Percentiles rank a stretch among this genome's conserved stretches.
These are phyloP conservation scores for Euphorbia lathyris DNA, from an alignment of 345 rosid genomes.

Conservation along the genomic window DNA sequence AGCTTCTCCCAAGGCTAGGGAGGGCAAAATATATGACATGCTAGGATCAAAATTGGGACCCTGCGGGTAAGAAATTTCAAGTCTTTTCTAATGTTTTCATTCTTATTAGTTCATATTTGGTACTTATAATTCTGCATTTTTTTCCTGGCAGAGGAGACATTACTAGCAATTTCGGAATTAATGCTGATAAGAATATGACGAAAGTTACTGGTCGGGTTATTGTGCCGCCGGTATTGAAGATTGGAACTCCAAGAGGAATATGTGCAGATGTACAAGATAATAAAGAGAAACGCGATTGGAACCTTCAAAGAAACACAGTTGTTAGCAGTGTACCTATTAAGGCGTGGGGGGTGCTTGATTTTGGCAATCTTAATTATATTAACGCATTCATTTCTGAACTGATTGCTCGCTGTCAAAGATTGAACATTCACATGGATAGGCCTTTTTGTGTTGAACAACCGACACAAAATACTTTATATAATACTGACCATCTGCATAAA, in stretches of 20 bases:
- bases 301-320: constrained; percentile 48
- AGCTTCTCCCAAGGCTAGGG: too few species aligned
- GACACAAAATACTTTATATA: constrained; percentile 36
- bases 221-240: constrained; percentile 62
- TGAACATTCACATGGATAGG: constrained; percentile 52
- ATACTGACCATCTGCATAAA: constrained; percentile 30
- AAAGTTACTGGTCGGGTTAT: constrained; percentile 64
- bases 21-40: constrained; percentile 41
- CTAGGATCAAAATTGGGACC: constrained; percentile 51
- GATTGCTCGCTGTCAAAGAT: constrained; percentile 35
- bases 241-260: constrained; percentile 37
- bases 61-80: constrained; percentile 47
- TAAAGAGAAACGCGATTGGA: constrained; percentile 65
- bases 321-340: constrained; percentile 52
- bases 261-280: constrained; percentile 40
- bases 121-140: not conserved
- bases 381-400: constrained; percentile 38
- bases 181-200: constrained; percentile 59
- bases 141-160: constrained; percentile 50
- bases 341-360: constrained; percentile 74
- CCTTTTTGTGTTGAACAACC: constrained; percentile 30
- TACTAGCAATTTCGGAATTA: constrained; percentile 52
- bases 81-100: not conserved
- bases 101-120: not conserved
- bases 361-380: constrained; percentile 27